Conservation (phyloP, 352 stramenopile genomes). For the Phytopythium ostracodes region DNA sequence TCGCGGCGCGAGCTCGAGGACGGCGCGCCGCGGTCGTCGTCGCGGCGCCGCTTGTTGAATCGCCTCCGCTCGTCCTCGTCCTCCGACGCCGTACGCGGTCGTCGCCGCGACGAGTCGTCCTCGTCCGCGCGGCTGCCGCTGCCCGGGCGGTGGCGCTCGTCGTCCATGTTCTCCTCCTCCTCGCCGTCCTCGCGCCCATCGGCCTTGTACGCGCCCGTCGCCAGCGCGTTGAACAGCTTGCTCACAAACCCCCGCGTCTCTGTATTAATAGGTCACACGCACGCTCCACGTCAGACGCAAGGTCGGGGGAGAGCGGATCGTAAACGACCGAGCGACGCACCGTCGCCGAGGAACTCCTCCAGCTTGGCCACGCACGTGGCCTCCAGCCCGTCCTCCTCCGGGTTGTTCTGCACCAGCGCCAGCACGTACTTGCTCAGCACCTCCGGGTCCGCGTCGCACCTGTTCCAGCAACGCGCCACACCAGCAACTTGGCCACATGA, state of each 20-base stretch:
- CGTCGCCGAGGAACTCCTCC: conserved; percentile 83
- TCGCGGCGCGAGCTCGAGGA: conserved; percentile 10
- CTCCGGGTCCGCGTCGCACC: conserved; percentile 81
- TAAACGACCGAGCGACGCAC: conserved; percentile 15
- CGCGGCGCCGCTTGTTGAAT: conserved; percentile 55
- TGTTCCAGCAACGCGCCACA: conserved; percentile 19
- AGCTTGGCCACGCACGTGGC: conserved; percentile 76
- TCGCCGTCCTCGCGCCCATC: conserved; percentile 3
- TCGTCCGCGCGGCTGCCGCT: conserved; percentile 13
- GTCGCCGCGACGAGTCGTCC: conserved; percentile 26
- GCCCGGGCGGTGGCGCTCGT: conserved; percentile 13
- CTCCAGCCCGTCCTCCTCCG: conserved; percentile 59
- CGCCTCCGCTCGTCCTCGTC: conserved; percentile 54
- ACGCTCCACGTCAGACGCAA: neutral
- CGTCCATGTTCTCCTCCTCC: conserved; percentile 7
- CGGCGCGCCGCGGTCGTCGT: conserved; percentile 38
- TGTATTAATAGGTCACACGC: conserved; percentile 14
- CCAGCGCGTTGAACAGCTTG: conserved; percentile 64
- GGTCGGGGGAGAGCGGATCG: no score
- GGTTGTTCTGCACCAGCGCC: conserved; percentile 81
- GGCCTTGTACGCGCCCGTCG: conserved; percentile 55
- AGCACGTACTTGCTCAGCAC: conserved; percentile 88
- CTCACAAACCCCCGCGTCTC: conserved; percentile 72
- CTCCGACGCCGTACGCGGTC: conserved; percentile 32
- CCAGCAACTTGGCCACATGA: neutral